Conservation (phyloP, 2,329 filamentous ascomycete genomes). For the Penicillium thymicola region DNA sequence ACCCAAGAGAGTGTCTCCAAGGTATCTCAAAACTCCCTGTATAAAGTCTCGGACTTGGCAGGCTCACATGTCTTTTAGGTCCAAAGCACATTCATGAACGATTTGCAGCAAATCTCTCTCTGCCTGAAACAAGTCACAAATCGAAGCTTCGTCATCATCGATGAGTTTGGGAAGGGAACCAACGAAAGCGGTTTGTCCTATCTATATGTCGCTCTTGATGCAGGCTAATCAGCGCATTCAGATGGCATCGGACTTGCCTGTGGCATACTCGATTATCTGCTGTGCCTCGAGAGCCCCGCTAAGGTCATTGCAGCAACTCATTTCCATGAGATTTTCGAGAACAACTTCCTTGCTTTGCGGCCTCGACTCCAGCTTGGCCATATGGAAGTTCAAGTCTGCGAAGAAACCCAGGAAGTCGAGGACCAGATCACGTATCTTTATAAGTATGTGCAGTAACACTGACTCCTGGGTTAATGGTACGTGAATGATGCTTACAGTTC, state of each 20-base stretch:
- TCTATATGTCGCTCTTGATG: neutral
- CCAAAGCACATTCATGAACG: constrained; percentile 71
- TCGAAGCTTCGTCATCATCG: constrained; percentile 79
- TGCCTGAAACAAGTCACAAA: constrained; percentile 71
- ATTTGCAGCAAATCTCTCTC: constrained; percentile 81
- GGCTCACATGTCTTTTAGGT: constrained; percentile 31
- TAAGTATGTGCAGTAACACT: constrained; percentile 42
- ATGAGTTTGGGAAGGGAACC: constrained; percentile 80
- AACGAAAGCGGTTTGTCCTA: constrained; percentile 49
- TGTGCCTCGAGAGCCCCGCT: constrained; percentile 50
- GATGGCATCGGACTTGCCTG: constrained; percentile 64
- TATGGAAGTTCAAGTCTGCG: constrained; percentile 54
- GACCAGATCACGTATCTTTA: constrained; percentile 66
- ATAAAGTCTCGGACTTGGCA: neutral
- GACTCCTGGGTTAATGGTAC: neutral
- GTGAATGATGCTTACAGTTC: constrained; percentile 7
- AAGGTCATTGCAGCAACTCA: constrained; percentile 63
- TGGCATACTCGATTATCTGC: constrained; percentile 57
- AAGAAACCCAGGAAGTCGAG: constrained; percentile 42
- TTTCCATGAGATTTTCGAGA: constrained; percentile 58
- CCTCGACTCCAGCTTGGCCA: constrained; percentile 53
- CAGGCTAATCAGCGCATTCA: constrained; percentile 21
- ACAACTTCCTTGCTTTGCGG: constrained; percentile 49
- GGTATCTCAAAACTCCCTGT: constrained; percentile 21
- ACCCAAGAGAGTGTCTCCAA: constrained; percentile 67